Base-by-base conservation (phyloP, 169 alveolate genomes). In the Plasmodium inui region DNA sequence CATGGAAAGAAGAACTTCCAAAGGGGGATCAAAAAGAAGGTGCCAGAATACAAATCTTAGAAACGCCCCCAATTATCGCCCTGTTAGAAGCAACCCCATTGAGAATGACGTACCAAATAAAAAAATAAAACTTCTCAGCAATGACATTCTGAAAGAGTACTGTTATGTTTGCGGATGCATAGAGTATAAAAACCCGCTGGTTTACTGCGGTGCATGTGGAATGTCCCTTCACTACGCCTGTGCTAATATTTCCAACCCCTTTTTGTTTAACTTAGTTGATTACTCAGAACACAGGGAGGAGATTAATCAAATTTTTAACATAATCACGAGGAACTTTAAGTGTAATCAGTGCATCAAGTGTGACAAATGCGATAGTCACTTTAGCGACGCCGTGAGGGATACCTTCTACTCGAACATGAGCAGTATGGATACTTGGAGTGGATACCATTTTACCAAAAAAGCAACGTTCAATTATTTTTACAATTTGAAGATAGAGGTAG, bases 91-190 rank as follows among this genome's bases (percentile, higher is more conserved):
- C 39, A 53, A 72, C 12, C 30, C 39, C 12, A 44, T 4, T 28
- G 70, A 19, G 39, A 88, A 44, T 17, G 39, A 61, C 17, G 26
- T 26, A 41, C 2, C 44, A 50, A 10, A 9, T 8, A 61, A 78
- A 34, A 76, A 70, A 67, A 79, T 88, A 32, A 37, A 88, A 44
- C n/a, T 88, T 19, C 7, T 32, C 30, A 76, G 57, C 50, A 78
- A 88, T 79, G 88, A 88, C 30, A 76, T 88, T 78, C 44, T 88
- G 34, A 88, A 88, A 22, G 94, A 88, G 37, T 73, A 46, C 50
- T 88, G 94, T 10, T 30, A 78, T 67, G 32, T 88, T 37, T 88
- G 94, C 50, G 94, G 94, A 37, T 76, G 86, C 28, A 67, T 88
- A 14, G 85, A 88, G 82, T 79, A 79, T 67, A 79, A 88, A 79